Conservation (phyloP, 441 rosid genomes). For the Erodium trifolium region DNA sequence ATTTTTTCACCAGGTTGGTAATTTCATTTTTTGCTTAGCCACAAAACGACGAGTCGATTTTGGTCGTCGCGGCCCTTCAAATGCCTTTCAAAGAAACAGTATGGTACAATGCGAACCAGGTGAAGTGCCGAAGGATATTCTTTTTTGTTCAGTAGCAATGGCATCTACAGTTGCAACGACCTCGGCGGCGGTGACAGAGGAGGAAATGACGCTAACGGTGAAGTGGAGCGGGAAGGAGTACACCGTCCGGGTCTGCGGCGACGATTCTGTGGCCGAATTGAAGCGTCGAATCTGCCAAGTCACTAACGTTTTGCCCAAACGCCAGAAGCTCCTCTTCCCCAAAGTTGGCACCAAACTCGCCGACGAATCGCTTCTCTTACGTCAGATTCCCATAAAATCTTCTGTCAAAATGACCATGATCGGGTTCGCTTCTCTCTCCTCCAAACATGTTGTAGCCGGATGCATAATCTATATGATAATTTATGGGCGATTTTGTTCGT, state of each 20-base stretch:
- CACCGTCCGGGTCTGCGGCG: constrained; percentile 72
- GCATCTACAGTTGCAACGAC: constrained; percentile 14
- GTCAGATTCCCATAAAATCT: constrained; percentile 68
- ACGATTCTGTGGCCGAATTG: constrained; percentile 80
- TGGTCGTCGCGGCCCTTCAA: too few relatives aligned
- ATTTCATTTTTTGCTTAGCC: too few relatives aligned
- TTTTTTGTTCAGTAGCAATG: not conserved
- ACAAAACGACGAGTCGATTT: too few relatives aligned
- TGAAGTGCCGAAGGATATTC: not conserved
- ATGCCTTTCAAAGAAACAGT: too few relatives aligned
- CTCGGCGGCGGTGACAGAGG: constrained; percentile 42
- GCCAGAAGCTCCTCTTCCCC: constrained; percentile 93
- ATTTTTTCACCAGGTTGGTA: too few relatives aligned
- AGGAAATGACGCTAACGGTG: constrained; percentile 64
- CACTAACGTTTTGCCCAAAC: constrained; percentile 74
- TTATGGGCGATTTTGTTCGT: not conserved
- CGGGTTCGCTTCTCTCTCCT: constrained; percentile 38
- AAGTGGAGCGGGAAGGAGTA: constrained; percentile 95
- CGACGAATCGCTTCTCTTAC: constrained; percentile 64
- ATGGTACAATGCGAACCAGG: not conserved
- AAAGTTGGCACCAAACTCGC: constrained; percentile 77
- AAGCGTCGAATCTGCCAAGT: constrained; percentile 83
- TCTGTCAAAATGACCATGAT: constrained; percentile 95
- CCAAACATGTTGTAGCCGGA: too few relatives aligned
- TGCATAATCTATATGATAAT: too few relatives aligned